phyloP scores from a whole-genome alignment of 257 asterid genomes.

The Prunella vulgaris region DNA sequence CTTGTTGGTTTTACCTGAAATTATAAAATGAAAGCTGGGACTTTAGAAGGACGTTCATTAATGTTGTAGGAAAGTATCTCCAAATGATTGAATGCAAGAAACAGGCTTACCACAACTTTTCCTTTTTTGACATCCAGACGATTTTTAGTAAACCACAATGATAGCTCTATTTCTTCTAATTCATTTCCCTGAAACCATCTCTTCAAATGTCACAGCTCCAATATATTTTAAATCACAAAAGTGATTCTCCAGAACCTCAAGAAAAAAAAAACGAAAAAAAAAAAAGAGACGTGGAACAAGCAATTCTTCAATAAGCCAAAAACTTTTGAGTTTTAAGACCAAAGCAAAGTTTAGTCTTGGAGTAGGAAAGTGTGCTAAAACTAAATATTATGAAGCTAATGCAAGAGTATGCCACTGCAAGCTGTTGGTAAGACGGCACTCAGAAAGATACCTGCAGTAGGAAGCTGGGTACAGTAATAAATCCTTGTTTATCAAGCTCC shows the following conservation, averaged over 20 bases:
- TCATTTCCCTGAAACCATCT: constrained; percentile 50
- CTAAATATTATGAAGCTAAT: not conserved
- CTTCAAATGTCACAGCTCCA: constrained; percentile 15
- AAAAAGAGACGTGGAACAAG: not conserved
- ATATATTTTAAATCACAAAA: not conserved
- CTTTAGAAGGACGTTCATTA: constrained; percentile 9
- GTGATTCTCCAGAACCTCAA: not conserved
- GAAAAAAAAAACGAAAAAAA: not conserved
- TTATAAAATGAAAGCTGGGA: constrained; percentile 23
- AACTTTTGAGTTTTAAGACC: not conserved
- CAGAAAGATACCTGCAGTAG: constrained; percentile 45
- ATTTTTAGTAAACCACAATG: constrained; percentile 53
- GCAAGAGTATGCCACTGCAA: not conserved
- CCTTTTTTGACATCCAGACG: constrained; percentile 52
- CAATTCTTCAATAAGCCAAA: not conserved
- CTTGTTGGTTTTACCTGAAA: constrained; percentile 85
- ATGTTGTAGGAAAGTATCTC: constrained; percentile 2
- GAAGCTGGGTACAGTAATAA: constrained; percentile 63
- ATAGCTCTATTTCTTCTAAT: constrained; percentile 45
- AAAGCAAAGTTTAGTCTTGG: not conserved
- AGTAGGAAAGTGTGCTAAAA: not conserved
- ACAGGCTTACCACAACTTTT: constrained; percentile 80
- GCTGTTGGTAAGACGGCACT: not conserved
- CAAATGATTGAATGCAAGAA: constrained; percentile 15
- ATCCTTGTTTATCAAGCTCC: constrained; percentile 81